Evolutionary conservation across 768 basidiomycete genomes (phyloP).

Genomic region (Pleurotus giganteus): DNA sequence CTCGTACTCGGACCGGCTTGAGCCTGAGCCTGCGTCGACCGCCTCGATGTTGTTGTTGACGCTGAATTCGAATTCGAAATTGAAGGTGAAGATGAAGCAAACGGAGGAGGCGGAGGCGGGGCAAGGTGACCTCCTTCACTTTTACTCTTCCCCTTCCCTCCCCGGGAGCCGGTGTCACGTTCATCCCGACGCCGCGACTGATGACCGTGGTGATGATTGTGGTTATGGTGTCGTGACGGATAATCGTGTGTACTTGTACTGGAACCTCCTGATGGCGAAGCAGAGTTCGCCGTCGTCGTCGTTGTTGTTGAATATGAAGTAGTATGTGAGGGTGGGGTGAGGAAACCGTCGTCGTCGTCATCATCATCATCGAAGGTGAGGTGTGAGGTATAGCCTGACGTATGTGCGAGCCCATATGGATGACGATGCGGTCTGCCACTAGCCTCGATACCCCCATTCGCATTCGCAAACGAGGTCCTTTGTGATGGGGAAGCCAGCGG

Average conservation of each 20-base stretch:
- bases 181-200: too few relatives aligned
- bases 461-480: neutral
- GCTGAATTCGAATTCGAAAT: too few relatives aligned
- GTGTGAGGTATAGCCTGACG: neutral
- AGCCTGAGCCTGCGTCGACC: too few relatives aligned
- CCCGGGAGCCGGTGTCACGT: neutral
- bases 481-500: neutral
- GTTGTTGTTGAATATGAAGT: neutral
- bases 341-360: neutral
- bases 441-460: neutral
- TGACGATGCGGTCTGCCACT: neutral
- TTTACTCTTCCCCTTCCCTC: neutral
- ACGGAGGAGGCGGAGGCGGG: neutral
- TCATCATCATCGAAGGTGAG: slow-evolving; percentile 4
- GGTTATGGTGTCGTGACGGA: too few relatives aligned
- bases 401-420: neutral
- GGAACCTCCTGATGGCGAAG: neutral
- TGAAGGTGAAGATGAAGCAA: too few relatives aligned
- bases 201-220: too few relatives aligned
- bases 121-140: neutral
- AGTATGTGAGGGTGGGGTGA: neutral
- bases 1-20: neutral
- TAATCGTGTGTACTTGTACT: neutral
- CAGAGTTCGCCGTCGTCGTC: too few relatives aligned
- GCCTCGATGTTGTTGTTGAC: too few relatives aligned